Base-by-base conservation (phyloP, 1,139 yeast genomes). In the Candida sojae region DNA sequence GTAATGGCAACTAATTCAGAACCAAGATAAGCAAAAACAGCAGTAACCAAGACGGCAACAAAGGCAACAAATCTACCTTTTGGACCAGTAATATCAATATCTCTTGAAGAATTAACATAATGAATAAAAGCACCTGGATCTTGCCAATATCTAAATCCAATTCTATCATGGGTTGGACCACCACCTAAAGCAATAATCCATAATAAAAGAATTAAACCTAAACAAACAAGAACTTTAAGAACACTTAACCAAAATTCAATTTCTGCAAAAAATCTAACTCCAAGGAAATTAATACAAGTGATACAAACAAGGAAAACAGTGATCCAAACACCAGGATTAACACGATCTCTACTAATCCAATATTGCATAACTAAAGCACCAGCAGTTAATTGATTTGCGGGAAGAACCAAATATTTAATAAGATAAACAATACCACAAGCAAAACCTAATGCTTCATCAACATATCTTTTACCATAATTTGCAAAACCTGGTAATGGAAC, bases 11-110 rank as follows among this genome's bases (percentile, higher is more conserved):
- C 66, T 58, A 86, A 73, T 67, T 88, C 96, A n/a, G 90, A 83
- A 62, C 95, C 95, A 48, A 82, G 73, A 63, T 78, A 88, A 29
- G 90, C 88, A 61, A 86, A 86, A 9, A 86, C 84, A n/a, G 91
- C 88, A 49, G 83, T 79, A 48, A 85, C 90, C 57, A 86, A 74
- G 12, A 82, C 88, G 9, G 87, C 75, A 52, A 80, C 80, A 59
- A 84, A 86, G 0, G 89, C 68, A 39, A 86, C 86, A 60, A 86
- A 86, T 54, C 70, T 59, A 38, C 79, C 79, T 12, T 51, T 62
- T 11, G 60, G 48, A 25, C 66, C 67, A 25, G 26, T 58, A 51
- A 63, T 60, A 3, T 51, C 52, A 28, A 63, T 56, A 45, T 55
- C 52, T 46, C 68, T 66, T 2, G 66, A 39, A 2, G 53, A 12